These are phyloP conservation scores for Gossypium turneri DNA, from an alignment of 345 rosid genomes.

Conservation along the genomic window DNA sequence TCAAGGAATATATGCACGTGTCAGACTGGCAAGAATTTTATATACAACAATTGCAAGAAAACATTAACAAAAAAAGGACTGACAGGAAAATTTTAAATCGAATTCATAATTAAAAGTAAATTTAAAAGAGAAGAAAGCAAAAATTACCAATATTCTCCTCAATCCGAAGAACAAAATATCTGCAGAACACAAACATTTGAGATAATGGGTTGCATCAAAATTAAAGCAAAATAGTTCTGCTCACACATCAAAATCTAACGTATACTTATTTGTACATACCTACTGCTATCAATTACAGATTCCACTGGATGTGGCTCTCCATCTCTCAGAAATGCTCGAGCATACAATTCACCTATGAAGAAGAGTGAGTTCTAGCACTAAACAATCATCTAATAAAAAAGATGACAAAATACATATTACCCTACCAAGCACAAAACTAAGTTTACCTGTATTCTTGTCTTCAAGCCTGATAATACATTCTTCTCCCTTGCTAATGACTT, in stretches of 20 bases:
- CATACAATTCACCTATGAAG: constrained; percentile 72
- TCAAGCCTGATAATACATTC: constrained; percentile 95
- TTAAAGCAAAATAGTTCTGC: not conserved
- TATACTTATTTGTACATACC: constrained; percentile 36
- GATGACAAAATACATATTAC: constrained; percentile 2
- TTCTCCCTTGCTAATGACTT: constrained; percentile 90
- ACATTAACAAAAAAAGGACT: not conserved
- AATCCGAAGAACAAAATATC: constrained; percentile 97
- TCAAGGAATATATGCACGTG: not conserved
- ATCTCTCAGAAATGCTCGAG: constrained; percentile 85
- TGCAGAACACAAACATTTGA: constrained; percentile 41
- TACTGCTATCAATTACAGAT: constrained; percentile 97
- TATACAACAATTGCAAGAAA: not conserved
- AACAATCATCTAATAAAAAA: constrained; percentile 6
- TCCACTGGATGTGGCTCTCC: constrained; percentile 98
- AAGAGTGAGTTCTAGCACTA: constrained; percentile 7
- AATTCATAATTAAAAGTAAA: not conserved
- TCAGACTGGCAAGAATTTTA: not conserved
- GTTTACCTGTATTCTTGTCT: constrained; percentile 70
- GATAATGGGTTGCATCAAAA: constrained; percentile 1
- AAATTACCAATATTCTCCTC: constrained; percentile 80
- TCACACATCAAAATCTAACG: constrained; percentile 11
- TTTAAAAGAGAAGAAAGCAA: constrained; percentile 13
- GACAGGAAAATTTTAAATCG: not conserved
- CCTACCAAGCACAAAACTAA: constrained; percentile 17